Conservation (phyloP, 2,329 filamentous ascomycete genomes). For the Colletotrichum orchidophilum region DNA sequence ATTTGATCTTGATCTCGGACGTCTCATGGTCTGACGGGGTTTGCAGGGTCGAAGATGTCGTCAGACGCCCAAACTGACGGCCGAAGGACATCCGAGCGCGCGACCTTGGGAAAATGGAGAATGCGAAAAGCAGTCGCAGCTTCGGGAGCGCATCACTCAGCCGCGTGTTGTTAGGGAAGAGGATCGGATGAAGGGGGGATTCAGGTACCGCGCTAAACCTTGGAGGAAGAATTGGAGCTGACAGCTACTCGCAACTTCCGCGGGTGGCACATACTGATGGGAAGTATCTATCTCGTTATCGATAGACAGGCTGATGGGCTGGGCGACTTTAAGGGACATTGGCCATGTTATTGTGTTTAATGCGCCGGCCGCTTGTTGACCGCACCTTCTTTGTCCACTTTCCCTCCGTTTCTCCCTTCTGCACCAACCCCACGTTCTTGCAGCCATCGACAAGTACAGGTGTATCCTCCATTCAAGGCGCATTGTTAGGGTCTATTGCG, state of each 20-base stretch:
- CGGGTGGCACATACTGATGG: neutral
- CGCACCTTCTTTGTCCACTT: constrained; percentile 36
- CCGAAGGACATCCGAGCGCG: constrained; percentile 25
- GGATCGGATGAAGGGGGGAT: constrained; percentile 18
- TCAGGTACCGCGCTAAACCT: constrained; percentile 18
- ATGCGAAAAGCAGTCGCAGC: constrained; percentile 9
- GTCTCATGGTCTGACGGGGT: neutral
- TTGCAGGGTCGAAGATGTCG: constrained; percentile 8
- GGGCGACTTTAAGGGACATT: constrained; percentile 24
- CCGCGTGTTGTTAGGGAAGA: constrained; percentile 24
- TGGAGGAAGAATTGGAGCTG: neutral
- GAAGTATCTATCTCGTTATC: constrained; percentile 17
- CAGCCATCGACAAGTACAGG: constrained; percentile 39
- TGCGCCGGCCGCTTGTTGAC: constrained; percentile 34
- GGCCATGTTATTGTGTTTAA: constrained; percentile 33
- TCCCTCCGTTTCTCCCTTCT: constrained; percentile 41
- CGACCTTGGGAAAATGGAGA: constrained; percentile 11
- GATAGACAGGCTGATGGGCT: constrained; percentile 4
- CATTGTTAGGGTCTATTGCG: constrained; percentile 34
- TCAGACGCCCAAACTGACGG: constrained; percentile 23
- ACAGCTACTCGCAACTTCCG: constrained; percentile 2
- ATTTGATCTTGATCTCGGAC: neutral
- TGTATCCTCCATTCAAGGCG: constrained; percentile 36
- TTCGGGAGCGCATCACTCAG: constrained; percentile 21
- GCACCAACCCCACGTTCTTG: constrained; percentile 50